Evolutionary conservation across 2,329 filamentous ascomycete genomes (phyloP), one percentile per base, ranked within the genome.

Genomic region (Chaetoscypha palmicola): DNA sequence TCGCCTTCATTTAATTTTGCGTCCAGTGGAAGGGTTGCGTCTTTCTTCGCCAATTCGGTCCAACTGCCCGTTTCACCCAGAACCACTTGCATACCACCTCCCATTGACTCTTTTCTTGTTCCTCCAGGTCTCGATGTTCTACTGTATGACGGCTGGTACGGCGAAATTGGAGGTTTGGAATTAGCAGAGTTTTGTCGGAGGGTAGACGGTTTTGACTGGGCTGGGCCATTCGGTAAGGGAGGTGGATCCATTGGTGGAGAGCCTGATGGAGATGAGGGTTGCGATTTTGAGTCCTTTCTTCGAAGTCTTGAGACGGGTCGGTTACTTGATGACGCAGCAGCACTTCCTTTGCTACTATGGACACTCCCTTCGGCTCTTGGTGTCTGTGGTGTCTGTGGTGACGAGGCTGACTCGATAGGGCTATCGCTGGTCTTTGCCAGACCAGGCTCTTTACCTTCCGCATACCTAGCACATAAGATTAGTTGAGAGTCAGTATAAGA

Each of bases 61-160:
- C 90, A 97, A 64, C 85, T 91, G 47, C 88, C 86, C 12, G 83
- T 80, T 58, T 89, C 89, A 56, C 94, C 90, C 28, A 97, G 75
- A 16, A 92, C 90, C 56, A 96, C 86, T 64, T 94, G 88, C 43
- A 96, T 80, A 14, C 91, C 91, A 41, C 90, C 90, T 3, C 57
- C 53, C 44, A 51, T 52, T 14, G 54, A 59, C 32, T 58, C 51
- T 21, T 61, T 61, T 21, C 58, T 43, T 8, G 53, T 51, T 11
- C 53, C 53, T 17, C 52, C 53, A 3, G 55, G 51, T 45, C 54
- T 39, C 33, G 52, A 38, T 12, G 38, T 28, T n/a, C 57, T 48
- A 19, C 42, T 56, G 35, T 58, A 58, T 4, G 58, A 57, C 20
- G 53, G 50, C 41, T 58, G 58, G 37, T 61, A 61, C 7, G 56